Conservation (phyloP, 2,329 filamentous ascomycete genomes). For the Sclerotinia borealis region DNA sequence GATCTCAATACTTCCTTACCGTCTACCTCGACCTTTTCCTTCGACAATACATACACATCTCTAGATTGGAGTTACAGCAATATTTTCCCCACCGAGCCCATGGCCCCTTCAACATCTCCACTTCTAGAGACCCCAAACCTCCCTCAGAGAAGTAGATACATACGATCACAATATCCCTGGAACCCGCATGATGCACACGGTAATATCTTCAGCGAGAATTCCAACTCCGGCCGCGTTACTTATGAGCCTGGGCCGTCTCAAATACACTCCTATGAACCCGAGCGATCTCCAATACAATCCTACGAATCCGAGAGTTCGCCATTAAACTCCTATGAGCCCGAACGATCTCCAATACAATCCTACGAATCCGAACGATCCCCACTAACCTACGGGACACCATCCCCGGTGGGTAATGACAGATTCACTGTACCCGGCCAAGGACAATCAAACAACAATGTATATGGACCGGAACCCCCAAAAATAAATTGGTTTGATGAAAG, state of each 20-base stretch:
- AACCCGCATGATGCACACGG: constrained; percentile 18
- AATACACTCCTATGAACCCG: constrained; percentile 60
- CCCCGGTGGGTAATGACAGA: background rate
- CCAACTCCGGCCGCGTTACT: constrained; percentile 15
- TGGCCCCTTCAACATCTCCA: background rate
- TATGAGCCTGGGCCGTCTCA: constrained; percentile 52
- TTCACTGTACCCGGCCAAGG: background rate
- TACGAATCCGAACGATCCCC: constrained; percentile 63
- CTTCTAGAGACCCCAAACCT: constrained; percentile 8
- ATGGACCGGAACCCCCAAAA: constrained; percentile 26
- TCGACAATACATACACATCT: background rate
- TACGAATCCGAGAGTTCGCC: constrained; percentile 56
- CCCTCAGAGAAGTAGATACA: background rate
- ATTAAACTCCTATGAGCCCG: constrained; percentile 58
- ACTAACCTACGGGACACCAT: constrained; percentile 45
- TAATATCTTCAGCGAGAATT: constrained; percentile 15
- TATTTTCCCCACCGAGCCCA: background rate
- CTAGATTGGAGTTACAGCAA: background rate
- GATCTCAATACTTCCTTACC: constrained; percentile 2
- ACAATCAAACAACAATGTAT: constrained; percentile 3
- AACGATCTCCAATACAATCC: constrained; percentile 57
- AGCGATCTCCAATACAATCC: constrained; percentile 52
- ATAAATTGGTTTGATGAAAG: constrained; percentile 21
- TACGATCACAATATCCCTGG: constrained; percentile 21
- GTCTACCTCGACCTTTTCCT: background rate